Evolutionary conservation across 1,284 basidiomycete genomes (phyloP), one percentile per base, ranked within the genome.

Genomic region (Papiliotrema terrestris): DNA sequence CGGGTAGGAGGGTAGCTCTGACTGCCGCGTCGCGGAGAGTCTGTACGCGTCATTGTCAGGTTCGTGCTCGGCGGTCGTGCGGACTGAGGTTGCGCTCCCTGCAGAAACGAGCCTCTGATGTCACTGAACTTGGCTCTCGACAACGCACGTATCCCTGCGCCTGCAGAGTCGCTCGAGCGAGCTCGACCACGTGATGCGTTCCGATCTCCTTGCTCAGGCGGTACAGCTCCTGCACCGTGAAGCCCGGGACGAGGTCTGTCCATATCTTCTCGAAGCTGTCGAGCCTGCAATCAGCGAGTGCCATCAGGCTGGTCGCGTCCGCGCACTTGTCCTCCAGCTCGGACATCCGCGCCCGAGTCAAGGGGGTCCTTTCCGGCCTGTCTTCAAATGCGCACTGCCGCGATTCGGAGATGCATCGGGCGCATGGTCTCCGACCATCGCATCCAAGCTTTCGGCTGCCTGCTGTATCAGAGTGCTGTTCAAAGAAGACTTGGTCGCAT

Each of bases 301-400:
- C 20, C 15, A 8, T 1, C 8, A 19, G 2, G 22, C 35, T 19
- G 22, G n/a, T 14, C 23, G 26, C n/a, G 13, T 41, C 23, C 29
- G 46, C 59, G 42, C 54, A 63, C 63, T 48, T 48, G 36, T 60
- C 52, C 47, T 66, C 63, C 36, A 66, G 54, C 49, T 58, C 56
- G 26, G 59, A 60, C 63, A 66, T 66, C 29, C 61, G 45, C 38
- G 25, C 49, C 39, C 63, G 45, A 4, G 63, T 66, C 26, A 66
- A 45, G 8, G 63, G 57, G 14, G 57, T 55, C 17, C 61, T 35
- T 25, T 47, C 36, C 14, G 41, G 32, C 44, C 41, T 9, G 2
- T 52, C 57, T 11, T 44, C 52, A 32, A 60, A 54, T 26, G 41
- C 32, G 38, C 63, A 65, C 15, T 48, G 46, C 26, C 35, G 44